phyloP scores from a whole-genome alignment of 129 eudicot species.

The Escallonia rubra region DNA sequence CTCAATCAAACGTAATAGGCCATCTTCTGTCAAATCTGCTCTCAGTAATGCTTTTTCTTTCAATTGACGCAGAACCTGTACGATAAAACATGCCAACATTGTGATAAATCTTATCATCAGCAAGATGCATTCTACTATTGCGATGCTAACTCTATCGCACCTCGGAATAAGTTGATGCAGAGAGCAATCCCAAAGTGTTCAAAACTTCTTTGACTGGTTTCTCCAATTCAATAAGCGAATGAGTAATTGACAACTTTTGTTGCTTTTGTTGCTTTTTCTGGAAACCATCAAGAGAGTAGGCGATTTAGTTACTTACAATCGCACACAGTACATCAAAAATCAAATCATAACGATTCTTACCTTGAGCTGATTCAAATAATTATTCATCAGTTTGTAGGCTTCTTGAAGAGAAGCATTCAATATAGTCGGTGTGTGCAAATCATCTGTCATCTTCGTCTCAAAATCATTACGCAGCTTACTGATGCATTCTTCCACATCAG shows the following conservation, averaged over 20 bases:
- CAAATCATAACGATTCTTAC: constrained; percentile 16
- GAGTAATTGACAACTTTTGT: constrained; percentile 31
- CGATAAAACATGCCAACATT: neutral
- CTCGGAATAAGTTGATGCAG: constrained; percentile 56
- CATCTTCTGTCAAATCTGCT: constrained; percentile 62
- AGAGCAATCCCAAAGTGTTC: constrained; percentile 69
- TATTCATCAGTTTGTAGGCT: constrained; percentile 53
- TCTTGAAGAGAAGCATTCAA: constrained; percentile 62
- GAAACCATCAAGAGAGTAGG: constrained; percentile 10
- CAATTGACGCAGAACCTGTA: constrained; percentile 68
- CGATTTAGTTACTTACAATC: no score
- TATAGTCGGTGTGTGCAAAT: constrained; percentile 67
- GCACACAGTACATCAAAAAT: no score
- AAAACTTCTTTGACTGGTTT: constrained; percentile 47
- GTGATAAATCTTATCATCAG: neutral
- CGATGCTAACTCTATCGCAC: constrained; percentile 18
- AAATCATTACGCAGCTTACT: constrained; percentile 44
- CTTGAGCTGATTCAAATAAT: constrained; percentile 54
- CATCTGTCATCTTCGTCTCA: constrained; percentile 60
- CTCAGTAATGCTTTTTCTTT: constrained; percentile 75
- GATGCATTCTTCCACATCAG: constrained; percentile 45
- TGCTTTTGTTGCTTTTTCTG: constrained; percentile 81
- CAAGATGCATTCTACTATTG: neutral
- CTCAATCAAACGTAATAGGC: constrained; percentile 38
- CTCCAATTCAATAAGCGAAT: constrained; percentile 53